Percentiles rank a stretch among this genome's conserved stretches.
Conservation (phyloP, 257 asterid genomes). For the Thymus quinquecostatus region DNA sequence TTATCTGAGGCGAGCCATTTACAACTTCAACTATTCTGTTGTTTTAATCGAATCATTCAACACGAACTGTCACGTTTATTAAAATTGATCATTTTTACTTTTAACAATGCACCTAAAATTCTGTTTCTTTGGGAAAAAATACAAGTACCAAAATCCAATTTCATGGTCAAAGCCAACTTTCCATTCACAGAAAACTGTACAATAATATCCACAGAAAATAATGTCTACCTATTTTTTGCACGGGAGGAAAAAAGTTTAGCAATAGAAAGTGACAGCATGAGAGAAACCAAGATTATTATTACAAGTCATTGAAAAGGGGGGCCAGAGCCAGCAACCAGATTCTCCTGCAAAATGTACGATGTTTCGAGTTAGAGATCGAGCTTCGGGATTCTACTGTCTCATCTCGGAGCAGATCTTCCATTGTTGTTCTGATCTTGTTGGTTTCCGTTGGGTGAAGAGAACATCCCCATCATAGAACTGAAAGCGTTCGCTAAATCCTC, state of each 20-base stretch:
- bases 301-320: neutral
- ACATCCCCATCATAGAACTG: slow-evolving; percentile 79
- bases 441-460: slow-evolving; percentile 50
- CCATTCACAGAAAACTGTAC: slow-evolving; percentile 16
- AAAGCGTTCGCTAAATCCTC: slow-evolving; percentile 31
- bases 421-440: slow-evolving; percentile 45
- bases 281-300: neutral
- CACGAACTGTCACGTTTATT: too few relatives aligned
- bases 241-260: neutral
- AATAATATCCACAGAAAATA: slow-evolving; percentile 13
- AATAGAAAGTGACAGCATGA: neutral
- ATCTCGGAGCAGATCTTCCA: slow-evolving; percentile 52
- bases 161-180: neutral
- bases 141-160: too few relatives aligned
- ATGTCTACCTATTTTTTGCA: neutral
- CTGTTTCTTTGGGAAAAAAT: too few relatives aligned
- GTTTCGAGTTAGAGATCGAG: slow-evolving; percentile 22
- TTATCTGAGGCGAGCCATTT: too few relatives aligned
- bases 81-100: too few relatives aligned
- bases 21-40: too few relatives aligned
- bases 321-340: neutral
- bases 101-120: too few relatives aligned
- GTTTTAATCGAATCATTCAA: too few relatives aligned
- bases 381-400: slow-evolving; percentile 25
- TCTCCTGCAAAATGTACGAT: slow-evolving; percentile 4